phyloP scores from a whole-genome alignment of 768 basidiomycete genomes.

The Suillus subalutaceus region DNA sequence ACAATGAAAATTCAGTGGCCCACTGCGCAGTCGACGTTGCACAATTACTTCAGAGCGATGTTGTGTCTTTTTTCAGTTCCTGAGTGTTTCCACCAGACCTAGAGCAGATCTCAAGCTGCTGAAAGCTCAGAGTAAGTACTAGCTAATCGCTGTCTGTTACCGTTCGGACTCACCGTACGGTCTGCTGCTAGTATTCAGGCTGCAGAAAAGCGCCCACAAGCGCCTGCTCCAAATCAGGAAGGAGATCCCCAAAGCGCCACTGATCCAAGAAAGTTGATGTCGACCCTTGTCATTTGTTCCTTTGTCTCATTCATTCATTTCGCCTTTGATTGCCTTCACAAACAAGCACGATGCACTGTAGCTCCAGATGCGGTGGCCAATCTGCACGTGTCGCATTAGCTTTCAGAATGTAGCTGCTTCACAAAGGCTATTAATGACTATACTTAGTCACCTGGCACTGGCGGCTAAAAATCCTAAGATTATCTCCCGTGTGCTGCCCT shows the following conservation, averaged over 20 bases:
- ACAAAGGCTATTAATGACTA: neutral
- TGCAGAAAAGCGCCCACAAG: neutral
- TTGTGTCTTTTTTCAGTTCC: neutral
- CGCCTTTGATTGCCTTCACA: neutral
- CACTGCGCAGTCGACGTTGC: neutral
- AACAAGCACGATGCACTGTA: neutral
- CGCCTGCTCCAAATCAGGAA: slow-evolving; percentile 6
- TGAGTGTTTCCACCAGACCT: too few relatives aligned
- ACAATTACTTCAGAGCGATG: neutral
- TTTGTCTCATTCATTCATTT: neutral
- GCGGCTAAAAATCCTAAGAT: neutral
- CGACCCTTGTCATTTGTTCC: neutral
- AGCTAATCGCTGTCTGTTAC: neutral
- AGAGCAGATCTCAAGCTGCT: neutral
- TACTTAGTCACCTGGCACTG: neutral
- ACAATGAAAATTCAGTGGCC: neutral
- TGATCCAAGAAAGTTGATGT: neutral
- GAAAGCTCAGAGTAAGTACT: neutral
- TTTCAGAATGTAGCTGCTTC: neutral
- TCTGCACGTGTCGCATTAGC: neutral
- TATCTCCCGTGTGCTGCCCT: neutral
- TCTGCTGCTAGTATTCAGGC: neutral
- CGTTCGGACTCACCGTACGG: neutral
- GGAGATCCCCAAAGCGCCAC: neutral
- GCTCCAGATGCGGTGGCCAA: neutral